Conservation (phyloP, 2,329 filamentous ascomycete species). For the Pseudogymnoascus sp. region DNA sequence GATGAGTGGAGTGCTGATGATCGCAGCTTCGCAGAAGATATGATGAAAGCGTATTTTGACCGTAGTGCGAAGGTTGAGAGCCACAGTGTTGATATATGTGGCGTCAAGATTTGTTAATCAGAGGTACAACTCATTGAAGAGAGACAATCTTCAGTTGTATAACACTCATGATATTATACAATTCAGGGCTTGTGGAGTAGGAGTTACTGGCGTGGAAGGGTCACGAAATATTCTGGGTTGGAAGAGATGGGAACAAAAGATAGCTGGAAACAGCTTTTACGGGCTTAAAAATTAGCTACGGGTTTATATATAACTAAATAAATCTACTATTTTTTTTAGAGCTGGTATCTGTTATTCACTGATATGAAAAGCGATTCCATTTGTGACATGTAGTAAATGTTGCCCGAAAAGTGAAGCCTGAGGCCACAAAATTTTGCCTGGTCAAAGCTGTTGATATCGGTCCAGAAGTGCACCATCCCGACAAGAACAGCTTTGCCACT, state of each 20-base stretch:
- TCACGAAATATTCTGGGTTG: not conserved
- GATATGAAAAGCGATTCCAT: not conserved
- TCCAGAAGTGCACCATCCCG: not conserved
- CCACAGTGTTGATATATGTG: slow-evolving; percentile 66
- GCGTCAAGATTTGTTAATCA: slow-evolving; percentile 55
- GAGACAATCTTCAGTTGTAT: not conserved
- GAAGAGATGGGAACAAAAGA: not conserved
- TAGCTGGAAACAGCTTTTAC: not conserved
- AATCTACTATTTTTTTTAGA: not conserved
- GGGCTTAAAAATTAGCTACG: not conserved
- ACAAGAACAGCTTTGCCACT: slow-evolving; percentile 7
- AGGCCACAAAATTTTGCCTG: not conserved
- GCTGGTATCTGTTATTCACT: not conserved
- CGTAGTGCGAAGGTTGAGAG: slow-evolving; percentile 54
- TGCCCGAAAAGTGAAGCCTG: not conserved
- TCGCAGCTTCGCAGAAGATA: slow-evolving; percentile 56
- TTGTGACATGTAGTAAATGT: not conserved
- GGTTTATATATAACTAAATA: not conserved
- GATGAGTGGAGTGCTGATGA: slow-evolving; percentile 69
- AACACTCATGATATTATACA: not conserved
- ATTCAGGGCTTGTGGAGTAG: not conserved
- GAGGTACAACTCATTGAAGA: not conserved
- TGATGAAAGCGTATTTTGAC: slow-evolving; percentile 57
- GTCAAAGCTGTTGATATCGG: slow-evolving; percentile 4
- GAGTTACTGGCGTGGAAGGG: not conserved